Base-by-base conservation (phyloP, 139 green algal genomes). In the Microglena sp. region DNA sequence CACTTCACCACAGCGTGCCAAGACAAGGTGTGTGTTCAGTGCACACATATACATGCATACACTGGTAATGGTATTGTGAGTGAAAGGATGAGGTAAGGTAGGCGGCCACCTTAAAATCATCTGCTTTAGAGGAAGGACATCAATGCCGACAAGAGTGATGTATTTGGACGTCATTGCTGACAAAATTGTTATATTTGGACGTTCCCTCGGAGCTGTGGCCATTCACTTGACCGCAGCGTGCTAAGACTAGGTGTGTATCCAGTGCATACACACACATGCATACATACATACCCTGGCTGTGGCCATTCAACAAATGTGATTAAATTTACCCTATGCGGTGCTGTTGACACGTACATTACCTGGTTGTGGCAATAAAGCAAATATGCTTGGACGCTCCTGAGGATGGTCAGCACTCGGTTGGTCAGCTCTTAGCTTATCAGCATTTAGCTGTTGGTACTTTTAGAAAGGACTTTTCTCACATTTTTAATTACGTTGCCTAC, bases 81-180 rank as follows among this genome's bases (percentile, higher is more conserved):
- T n/a, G n/a, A n/a, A n/a, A n/a, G n/a, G n/a, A n/a, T n/a, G n/a
- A n/a, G n/a, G n/a, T n/a, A n/a, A n/a, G n/a, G n/a, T n/a, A n/a
- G n/a, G n/a, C n/a, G n/a, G 81, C 86, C 1, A 82, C 75, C 0
- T 63, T 96, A 31, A 31, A 60, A 81, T 1, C 69, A 89, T 50
- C 45, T 94, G 40, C 30, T 64, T 5, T 27, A 55, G 0, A 60
- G 84, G 6, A 8, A 60, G 2, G 80, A 92, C 56, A 64, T 94
- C 5, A 64, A 86, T 56, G 62, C 64, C 2, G 33, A 46, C 2
- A 44, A 60, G 24, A 66, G 95, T 26, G 75, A 87, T 22, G 44
- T 94, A n/a, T 86, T 94, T 66, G 90, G 90, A 2, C 71, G 84
- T 30, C 92, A 83, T 1, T 67, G 96, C 46, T 89, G 90, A 0